phyloP scores from a whole-genome alignment of 2,329 filamentous ascomycete genomes.

The Venturiaceae sp. region DNA sequence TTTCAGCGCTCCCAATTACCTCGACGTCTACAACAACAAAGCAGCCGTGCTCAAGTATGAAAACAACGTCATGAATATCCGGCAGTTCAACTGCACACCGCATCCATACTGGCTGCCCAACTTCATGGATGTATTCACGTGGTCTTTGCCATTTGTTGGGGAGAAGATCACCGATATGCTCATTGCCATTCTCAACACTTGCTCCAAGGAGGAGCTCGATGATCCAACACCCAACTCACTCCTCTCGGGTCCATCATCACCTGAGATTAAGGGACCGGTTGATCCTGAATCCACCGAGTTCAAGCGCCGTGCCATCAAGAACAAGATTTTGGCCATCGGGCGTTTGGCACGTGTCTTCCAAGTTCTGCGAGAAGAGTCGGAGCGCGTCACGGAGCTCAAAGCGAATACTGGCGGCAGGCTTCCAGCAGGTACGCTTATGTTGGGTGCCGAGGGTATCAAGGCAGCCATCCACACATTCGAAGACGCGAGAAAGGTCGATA shows the following conservation, averaged over 20 bases:
- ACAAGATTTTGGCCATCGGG: conserved; percentile 97
- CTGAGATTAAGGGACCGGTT: conserved; percentile 47
- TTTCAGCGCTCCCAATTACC: conserved; percentile 96
- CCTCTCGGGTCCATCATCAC: conserved; percentile 63
- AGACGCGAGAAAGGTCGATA: conserved; percentile 90
- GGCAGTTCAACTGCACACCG: conserved; percentile 98
- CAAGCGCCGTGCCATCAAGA: conserved; percentile 96
- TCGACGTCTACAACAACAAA: conserved; percentile 99
- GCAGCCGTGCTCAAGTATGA: conserved; percentile 98
- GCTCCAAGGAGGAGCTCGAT: conserved; percentile 94
- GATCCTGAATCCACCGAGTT: conserved; percentile 86
- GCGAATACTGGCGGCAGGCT: conserved; percentile 87
- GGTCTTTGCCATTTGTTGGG: conserved; percentile 96
- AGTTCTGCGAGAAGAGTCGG: conserved; percentile 92
- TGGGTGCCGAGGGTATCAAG: conserved; percentile 96
- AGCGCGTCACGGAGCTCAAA: conserved; percentile 95
- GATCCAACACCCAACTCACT: conserved; percentile 63
- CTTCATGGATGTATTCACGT: conserved; percentile 99
- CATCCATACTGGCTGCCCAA: conserved; percentile 99
- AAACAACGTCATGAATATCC: conserved; percentile 99
- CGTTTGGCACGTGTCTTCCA: conserved; percentile 97
- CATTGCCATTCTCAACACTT: conserved; percentile 95
- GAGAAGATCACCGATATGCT: conserved; percentile 99
- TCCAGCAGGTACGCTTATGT: conserved; percentile 92
- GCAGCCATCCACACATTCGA: conserved; percentile 96